Evolutionary conservation across 1,284 basidiomycete genomes (phyloP).

Genomic region (Fomes fomentarius): DNA sequence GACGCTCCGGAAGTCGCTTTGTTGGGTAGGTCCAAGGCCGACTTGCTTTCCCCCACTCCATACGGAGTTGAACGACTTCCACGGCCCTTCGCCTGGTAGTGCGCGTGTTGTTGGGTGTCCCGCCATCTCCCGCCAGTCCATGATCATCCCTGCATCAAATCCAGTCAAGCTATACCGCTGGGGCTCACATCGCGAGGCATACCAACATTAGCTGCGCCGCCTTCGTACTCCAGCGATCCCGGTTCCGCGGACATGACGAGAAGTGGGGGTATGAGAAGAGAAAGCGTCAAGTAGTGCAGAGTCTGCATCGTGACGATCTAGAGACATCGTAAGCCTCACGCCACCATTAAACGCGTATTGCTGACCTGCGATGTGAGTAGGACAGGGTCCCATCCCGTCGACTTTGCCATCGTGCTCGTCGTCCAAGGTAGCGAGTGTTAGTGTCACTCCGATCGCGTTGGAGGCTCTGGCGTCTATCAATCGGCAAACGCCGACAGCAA

Average conservation of each 20-base stretch:
- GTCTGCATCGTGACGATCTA: constrained; percentile 93
- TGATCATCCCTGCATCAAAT: constrained; percentile 70
- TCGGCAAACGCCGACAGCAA: neutral
- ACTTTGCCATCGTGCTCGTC: constrained; percentile 25
- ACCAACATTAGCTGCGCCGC: constrained; percentile 83
- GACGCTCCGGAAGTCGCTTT: constrained; percentile 57
- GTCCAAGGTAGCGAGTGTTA: neutral
- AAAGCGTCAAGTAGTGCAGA: constrained; percentile 89
- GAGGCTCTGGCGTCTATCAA: neutral
- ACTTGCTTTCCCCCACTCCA: constrained; percentile 80
- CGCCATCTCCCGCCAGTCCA: constrained; percentile 98
- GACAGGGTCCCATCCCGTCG: constrained; percentile 72
- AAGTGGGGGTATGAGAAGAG: constrained; percentile 81
- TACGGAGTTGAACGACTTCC: constrained; percentile 67
- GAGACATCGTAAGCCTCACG: neutral
- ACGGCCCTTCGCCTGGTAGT: constrained; percentile 62
- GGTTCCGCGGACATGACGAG: constrained; percentile 78
- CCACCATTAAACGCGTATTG: neutral
- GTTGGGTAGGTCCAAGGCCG: constrained; percentile 54
- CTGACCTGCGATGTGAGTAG: constrained; percentile 72
- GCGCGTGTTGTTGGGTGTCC: constrained; percentile 75
- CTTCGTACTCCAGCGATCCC: constrained; percentile 79
- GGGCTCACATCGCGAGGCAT: constrained; percentile 31
- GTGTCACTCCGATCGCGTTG: neutral
- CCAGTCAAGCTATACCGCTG: neutral